Evolutionary conservation across 148 eudicot species (phyloP).

Genomic region (Amaranthus cruentus): DNA sequence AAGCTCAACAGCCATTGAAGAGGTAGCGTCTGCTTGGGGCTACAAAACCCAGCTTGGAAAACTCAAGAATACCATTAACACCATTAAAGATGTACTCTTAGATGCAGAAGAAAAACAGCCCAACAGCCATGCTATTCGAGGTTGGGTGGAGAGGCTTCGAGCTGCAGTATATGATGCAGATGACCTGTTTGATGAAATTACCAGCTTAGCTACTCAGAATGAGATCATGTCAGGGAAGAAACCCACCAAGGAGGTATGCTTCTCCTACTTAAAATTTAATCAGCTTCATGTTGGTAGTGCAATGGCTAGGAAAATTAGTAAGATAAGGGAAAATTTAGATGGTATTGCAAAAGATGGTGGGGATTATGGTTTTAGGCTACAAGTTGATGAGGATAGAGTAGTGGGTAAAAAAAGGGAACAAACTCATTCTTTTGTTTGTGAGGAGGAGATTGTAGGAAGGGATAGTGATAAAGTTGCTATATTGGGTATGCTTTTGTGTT

Average conservation of each 20-base stretch:
- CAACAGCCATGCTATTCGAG: conserved; percentile 8
- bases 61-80: conserved; percentile 7
- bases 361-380: not conserved
- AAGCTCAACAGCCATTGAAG: conserved; percentile 11
- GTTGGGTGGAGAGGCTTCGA: conserved; percentile 18
- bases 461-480: conserved; percentile 12
- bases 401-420: not conserved
- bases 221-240: not conserved
- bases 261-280: conserved; percentile 3
- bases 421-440: not conserved
- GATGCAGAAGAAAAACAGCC: conserved; percentile 19
- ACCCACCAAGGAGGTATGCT: not conserved
- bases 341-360: conserved; percentile 8
- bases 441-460: not conserved
- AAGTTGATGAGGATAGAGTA: not conserved
- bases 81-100: conserved; percentile 6
- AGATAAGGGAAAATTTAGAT: not conserved
- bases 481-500: conserved; percentile 1
- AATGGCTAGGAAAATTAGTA: not conserved
- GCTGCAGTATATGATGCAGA: conserved; percentile 18
- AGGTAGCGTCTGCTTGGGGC: conserved; percentile 10
- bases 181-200: conserved; percentile 21
- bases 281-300: not conserved
- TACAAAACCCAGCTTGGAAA: conserved; percentile 10
- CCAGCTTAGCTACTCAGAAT: not conserved